Conservation (phyloP, 169 alveolate species). For the Cryptosporidium tyzzeri region DNA sequence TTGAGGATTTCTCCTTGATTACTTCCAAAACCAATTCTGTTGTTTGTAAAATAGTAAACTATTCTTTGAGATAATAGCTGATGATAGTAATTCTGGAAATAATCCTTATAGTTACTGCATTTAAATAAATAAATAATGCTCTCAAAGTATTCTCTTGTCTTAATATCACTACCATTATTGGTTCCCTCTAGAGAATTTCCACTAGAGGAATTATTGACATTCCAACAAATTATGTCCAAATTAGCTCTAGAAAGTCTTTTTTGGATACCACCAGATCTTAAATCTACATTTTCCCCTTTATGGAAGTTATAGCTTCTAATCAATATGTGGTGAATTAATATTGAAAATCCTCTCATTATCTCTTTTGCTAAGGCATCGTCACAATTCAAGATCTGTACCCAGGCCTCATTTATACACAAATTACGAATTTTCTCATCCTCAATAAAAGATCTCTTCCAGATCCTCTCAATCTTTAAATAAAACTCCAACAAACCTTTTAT, state of each 20-base stretch:
- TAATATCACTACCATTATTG: background rate
- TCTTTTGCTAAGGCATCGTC: conserved; percentile 32
- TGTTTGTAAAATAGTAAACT: background rate
- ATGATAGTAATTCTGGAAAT: conserved; percentile 31
- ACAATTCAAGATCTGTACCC: conserved; percentile 47
- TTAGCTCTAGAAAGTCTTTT: conserved; percentile 21
- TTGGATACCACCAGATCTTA: background rate
- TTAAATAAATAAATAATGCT: conserved; percentile 22
- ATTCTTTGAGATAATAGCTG: conserved; percentile 30
- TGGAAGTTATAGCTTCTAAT: background rate
- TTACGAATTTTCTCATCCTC: conserved; percentile 58
- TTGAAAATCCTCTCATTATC: conserved; percentile 33
- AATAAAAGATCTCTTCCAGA: conserved; percentile 32
- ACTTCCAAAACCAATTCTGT: conserved; percentile 36
- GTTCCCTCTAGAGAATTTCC: background rate
- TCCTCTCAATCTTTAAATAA: conserved; percentile 30
- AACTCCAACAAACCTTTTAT: conserved; percentile 10
- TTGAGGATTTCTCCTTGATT: background rate
- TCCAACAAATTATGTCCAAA: conserved; percentile 50
- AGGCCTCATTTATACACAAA: conserved; percentile 65
- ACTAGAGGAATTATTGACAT: background rate
- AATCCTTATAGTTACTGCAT: conserved; percentile 45
- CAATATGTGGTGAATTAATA: conserved; percentile 38
- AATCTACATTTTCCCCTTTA: background rate
- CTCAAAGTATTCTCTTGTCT: conserved; percentile 21